Conservation (phyloP, 2,329 filamentous ascomycete species). For the Alternaria triticina region DNA sequence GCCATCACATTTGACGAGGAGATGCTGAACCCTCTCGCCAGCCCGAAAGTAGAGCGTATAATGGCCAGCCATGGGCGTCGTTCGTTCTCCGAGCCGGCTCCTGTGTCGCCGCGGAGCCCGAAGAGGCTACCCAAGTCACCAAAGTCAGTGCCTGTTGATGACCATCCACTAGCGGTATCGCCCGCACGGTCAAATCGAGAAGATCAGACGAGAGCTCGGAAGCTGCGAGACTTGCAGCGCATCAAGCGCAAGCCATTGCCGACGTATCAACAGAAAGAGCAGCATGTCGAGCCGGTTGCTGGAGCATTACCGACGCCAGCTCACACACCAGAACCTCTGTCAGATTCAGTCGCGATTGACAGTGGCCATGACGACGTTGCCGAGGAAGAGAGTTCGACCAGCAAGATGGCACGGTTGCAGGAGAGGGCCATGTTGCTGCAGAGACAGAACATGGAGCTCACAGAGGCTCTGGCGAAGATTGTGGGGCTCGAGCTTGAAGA, state of each 20-base stretch:
- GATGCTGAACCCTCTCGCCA: conserved; percentile 33
- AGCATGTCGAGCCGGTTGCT: conserved; percentile 7
- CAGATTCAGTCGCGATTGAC: conserved; percentile 3
- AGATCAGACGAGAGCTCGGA: conserved; percentile 5
- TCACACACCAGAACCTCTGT: conserved; percentile 21
- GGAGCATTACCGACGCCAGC: conserved; percentile 22
- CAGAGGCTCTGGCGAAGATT: conserved; percentile 34
- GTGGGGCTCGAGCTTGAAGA: conserved; percentile 31
- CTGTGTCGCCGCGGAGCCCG: conserved; percentile 19
- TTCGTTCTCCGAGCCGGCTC: conserved; percentile 20
- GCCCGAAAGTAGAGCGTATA: conserved; percentile 23
- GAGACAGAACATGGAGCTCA: conserved; percentile 34
- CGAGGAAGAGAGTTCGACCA: conserved; percentile 9
- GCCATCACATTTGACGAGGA: conserved; percentile 36
- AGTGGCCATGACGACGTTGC: conserved; percentile 11
- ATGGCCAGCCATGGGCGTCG: conserved; percentile 19
- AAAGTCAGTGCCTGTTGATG: conserved; percentile 23
- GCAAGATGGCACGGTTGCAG: conserved; percentile 27
- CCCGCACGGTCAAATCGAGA: conserved; percentile 25
- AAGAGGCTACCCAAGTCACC: conserved; percentile 22
- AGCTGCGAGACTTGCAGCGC: conserved; percentile 33
- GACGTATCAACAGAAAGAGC: conserved; percentile 1
- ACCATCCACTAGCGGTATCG: conserved; percentile 28
- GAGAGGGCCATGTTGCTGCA: conserved; percentile 27
- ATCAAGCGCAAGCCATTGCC: conserved; percentile 27